A percentile compares a stretch with the other conserved stretches of the same genome.
phyloP scores from a whole-genome alignment of 768 basidiomycete species.

The Tricholoma bakamatsutake region DNA sequence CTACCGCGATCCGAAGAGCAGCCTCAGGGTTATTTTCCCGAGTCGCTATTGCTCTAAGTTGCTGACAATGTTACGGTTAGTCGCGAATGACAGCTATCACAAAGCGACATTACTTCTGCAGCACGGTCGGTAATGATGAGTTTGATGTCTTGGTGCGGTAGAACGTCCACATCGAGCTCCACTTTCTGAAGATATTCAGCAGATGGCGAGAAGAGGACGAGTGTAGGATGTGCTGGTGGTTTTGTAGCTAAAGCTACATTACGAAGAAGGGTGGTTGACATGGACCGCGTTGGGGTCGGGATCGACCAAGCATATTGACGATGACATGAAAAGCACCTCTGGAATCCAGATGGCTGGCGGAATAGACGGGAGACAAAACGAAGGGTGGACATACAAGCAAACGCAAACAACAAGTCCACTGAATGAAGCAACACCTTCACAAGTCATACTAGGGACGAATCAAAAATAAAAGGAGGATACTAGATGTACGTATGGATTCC shows the following conservation, averaged over 20 bases:
- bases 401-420: background rate
- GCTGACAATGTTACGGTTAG: slow-evolving; percentile 37
- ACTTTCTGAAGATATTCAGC: slow-evolving; percentile 48
- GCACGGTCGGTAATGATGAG: slow-evolving; percentile 67
- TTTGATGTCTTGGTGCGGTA: slow-evolving; percentile 46
- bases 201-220: slow-evolving; percentile 46
- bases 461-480: slow-evolving; percentile 19
- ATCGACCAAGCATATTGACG: background rate
- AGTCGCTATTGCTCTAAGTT: slow-evolving; percentile 67
- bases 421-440: slow-evolving; percentile 1
- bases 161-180: slow-evolving; percentile 57
- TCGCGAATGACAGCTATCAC: background rate
- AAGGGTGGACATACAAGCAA: slow-evolving; percentile 7
- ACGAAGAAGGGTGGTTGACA: slow-evolving; percentile 16
- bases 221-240: slow-evolving; percentile 40
- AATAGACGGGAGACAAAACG: slow-evolving; percentile 10
- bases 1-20: slow-evolving; percentile 78
- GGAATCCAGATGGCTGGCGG: slow-evolving; percentile 6
- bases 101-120: slow-evolving; percentile 52
- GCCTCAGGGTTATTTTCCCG: slow-evolving; percentile 56
- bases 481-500: slow-evolving; percentile 21
- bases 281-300: slow-evolving; percentile 10
- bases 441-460: slow-evolving; percentile 20
- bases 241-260: slow-evolving; percentile 35
- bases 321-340: background rate